Evolutionary conservation across 495 filamentous ascomycete genomes (phyloP).

Genomic region (Xylona heveae): DNA sequence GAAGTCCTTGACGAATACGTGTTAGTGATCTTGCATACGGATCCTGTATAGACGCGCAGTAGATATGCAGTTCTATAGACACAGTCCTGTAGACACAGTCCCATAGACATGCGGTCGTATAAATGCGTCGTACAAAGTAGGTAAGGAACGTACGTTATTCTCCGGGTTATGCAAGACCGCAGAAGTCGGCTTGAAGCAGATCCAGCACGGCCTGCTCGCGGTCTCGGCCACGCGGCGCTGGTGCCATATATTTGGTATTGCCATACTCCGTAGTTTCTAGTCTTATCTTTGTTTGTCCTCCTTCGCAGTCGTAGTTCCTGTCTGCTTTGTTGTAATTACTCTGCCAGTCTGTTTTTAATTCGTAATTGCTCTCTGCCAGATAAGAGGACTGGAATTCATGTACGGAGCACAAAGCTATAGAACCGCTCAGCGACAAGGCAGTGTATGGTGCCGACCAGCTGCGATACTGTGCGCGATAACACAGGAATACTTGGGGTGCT

Average conservation of each 20-base stretch:
- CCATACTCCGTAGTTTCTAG: too few species aligned
- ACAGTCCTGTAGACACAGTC: background rate
- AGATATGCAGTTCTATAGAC: background rate
- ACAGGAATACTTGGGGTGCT: too few species aligned
- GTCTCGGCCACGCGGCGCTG: conserved; percentile 77
- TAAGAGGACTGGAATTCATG: too few species aligned
- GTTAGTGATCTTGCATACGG: background rate
- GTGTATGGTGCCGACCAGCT: too few species aligned
- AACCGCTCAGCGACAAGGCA: too few species aligned
- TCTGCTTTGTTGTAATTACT: too few species aligned
- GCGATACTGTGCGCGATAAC: too few species aligned
- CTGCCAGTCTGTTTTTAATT: too few species aligned
- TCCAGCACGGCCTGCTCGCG: conserved; percentile 57
- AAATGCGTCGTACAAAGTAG: background rate
- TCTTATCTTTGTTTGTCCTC: too few species aligned
- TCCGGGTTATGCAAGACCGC: conserved; percentile 79
- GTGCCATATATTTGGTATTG: conserved; percentile 66
- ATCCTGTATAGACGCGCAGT: background rate
- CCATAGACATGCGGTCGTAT: background rate
- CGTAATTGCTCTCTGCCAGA: too few species aligned
- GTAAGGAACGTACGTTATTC: conserved; percentile 61
- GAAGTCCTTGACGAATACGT: conserved; percentile 45
- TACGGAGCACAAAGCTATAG: too few species aligned
- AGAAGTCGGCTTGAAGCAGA: conserved; percentile 77
- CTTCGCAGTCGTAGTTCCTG: too few species aligned